Evolutionary conservation across 108 stramenopile species (phyloP).

Genomic region (Nitzschia sp.): DNA sequence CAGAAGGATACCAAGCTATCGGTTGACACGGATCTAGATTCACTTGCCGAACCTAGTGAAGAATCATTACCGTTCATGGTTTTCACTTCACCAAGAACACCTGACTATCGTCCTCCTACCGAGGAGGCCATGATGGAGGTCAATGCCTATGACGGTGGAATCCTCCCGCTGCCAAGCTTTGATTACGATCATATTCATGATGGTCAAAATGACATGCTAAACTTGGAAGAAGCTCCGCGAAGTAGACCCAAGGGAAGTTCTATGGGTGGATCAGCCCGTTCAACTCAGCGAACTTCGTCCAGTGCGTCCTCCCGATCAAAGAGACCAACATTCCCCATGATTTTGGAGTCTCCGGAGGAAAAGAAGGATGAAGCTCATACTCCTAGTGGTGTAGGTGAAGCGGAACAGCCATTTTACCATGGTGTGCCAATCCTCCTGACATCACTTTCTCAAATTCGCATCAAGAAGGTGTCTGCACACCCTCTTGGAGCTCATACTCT

Average conservation of each 20-base stretch:
- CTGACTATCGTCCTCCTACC: constrained; percentile 8
- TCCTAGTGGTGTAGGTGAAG: not conserved
- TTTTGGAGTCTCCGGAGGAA: constrained; percentile 28
- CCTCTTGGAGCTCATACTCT: constrained; percentile 76
- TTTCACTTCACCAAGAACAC: too few relatives aligned
- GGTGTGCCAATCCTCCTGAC: constrained; percentile 75
- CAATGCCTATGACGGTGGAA: constrained; percentile 28
- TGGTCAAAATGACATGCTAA: constrained; percentile 43
- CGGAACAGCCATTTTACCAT: constrained; percentile 39
- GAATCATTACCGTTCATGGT: too few relatives aligned
- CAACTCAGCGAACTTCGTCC: not conserved
- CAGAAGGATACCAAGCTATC: too few relatives aligned
- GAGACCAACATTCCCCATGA: constrained; percentile 15
- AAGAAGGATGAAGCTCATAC: constrained; percentile 26
- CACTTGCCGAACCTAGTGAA: too few relatives aligned
- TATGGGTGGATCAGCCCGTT: not conserved
- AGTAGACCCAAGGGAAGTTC: not conserved
- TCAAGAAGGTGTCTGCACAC: constrained; percentile 73
- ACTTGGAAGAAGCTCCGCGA: constrained; percentile 3
- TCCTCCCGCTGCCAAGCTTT: constrained; percentile 52
- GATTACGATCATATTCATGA: constrained; percentile 56
- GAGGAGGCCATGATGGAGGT: constrained; percentile 8
- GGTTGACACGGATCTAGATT: too few relatives aligned
- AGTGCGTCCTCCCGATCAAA: not conserved
- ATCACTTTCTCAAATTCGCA: constrained; percentile 61